phyloP scores from a whole-genome alignment of 306 rosid species.

The Potentilla sterilis region DNA sequence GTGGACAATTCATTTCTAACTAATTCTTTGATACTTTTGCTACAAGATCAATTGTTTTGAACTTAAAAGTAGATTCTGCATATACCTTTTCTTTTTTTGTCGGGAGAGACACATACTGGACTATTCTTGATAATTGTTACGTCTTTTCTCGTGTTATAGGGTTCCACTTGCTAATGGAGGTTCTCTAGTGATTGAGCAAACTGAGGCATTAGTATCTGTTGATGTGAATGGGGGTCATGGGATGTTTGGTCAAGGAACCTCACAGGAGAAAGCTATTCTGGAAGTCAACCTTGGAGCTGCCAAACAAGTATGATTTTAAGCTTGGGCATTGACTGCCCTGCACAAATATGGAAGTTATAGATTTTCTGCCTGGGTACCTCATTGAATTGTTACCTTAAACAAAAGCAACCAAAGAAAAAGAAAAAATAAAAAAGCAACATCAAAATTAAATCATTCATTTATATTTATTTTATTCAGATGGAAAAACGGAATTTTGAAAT shows the following conservation, averaged over 20 bases:
- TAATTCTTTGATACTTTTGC: not conserved
- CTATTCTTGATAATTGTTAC: constrained; percentile 26
- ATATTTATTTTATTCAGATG: not conserved
- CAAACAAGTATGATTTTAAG: constrained; percentile 54
- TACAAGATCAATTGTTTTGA: not conserved
- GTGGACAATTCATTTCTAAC: not conserved
- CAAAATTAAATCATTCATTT: not conserved
- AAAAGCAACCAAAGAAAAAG: too few species aligned
- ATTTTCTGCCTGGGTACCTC: not conserved
- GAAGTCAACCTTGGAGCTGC: constrained; percentile 98
- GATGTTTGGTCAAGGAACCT: constrained; percentile 73
- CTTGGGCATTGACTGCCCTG: constrained; percentile 12
- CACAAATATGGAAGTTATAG: not conserved
- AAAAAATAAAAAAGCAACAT: too few species aligned
- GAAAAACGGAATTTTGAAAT: not conserved
- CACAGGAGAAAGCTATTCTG: constrained; percentile 84
- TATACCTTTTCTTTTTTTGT: not conserved
- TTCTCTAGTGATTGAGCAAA: constrained; percentile 91
- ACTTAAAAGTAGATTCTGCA: constrained; percentile 1
- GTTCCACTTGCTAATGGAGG: constrained; percentile 93
- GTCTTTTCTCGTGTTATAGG: constrained; percentile 41
- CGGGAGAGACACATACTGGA: not conserved
- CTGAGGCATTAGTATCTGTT: constrained; percentile 94
- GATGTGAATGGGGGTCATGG: constrained; percentile 98
- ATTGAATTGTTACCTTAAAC: not conserved